Evolutionary conservation across 176 grass and related monocot species (phyloP), one percentile per base, ranked within the genome.

Genomic region (Oropetium thomaeum): DNA sequence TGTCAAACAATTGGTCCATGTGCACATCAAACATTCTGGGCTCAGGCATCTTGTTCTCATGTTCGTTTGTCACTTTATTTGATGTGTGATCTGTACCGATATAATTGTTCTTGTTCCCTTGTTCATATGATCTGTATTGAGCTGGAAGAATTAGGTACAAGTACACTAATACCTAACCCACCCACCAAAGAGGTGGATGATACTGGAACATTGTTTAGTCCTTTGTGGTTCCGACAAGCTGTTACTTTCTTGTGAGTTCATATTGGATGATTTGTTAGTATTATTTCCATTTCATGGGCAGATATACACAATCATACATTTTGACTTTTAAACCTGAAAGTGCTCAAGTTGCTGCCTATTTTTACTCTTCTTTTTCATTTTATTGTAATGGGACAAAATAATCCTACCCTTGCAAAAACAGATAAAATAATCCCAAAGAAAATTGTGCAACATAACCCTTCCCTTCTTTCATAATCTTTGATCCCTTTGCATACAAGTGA

Each of bases 61-160:
- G 65, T 54, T 79, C 73, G 35, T 76, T 59, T 75, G 64, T 60
- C 78, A 52, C 52, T 77, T 71, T 39, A 74, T 79, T 79, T 58
- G 23, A 53, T 62, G 37, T 42, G 49, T 83, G 75, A 83, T 48
- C 27, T 88, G 69, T 79, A 44, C 75, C 17, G 62, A 75, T 55
- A 88, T 87, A 74, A 79, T 79, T 88, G 81, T 54, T 79, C 80
- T 74, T 83, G 80, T 75, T 70, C 75, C 23, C 37, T 83, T 75
- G 62, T 62, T 75, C 62, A 63, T 88, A 83, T 79, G 75, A 75
- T 64, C 75, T 88, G 80, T 64, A 75, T 79, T 69, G 69, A 88
- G 75, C 86, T 83, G 86, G 69, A 88, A 74, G 79, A 83, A 84
- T 84, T 88, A 70, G 75, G 81, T 88, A 54, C 62, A 83, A 69